Evolutionary conservation across 805 yeast genomes (phyloP), one percentile per base, ranked within the genome.

Genomic region (Geotrichum ghanense): DNA sequence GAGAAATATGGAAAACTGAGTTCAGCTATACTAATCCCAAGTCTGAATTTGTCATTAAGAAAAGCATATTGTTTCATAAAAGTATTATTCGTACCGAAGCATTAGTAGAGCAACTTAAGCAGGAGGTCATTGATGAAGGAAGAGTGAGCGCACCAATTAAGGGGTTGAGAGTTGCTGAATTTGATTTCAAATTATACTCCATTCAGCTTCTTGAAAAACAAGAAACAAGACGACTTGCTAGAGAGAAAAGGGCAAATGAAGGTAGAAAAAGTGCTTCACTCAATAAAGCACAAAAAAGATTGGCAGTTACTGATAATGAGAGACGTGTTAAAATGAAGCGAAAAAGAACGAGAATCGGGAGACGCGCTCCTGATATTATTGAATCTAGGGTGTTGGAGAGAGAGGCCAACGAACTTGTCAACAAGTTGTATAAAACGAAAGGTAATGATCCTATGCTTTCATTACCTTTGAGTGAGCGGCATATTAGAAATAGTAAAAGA

Each of bases 1-100:
- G 68, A 4, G 54, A 56, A 25, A 43, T 71, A 7, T 56, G 56
- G 20, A 56, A 58, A 10, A 44, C 63, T 7, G 48, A 46, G 2
- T 51, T 62, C 7, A 51, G 37, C 56, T 2, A 56, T 56, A 1
- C 56, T 57, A 3, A 49, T 22, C n/a, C 54, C 5, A 42, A 41
- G 6, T 31, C 45, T 1, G 63, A 61, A 3, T 40, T 44, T 1
- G 25, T 48, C 3, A 43, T 51, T 10, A 47, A 58, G 6, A 3
- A 51, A 55, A 14, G 50, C 56, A 41, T 46, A 71, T 2, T 39
- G 22, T 21, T 39, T 31, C 37, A 31, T 19, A 31, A 31, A 12
- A 31, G 37, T 31, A 31, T 31, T 6, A 6, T 19, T 10, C 12
- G 37, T 6, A 31, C 37, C 12, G 37, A 31, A 6, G 37, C 12